Conservation (phyloP, 2,329 filamentous ascomycete species). For the Diaporthe citriasiana region DNA sequence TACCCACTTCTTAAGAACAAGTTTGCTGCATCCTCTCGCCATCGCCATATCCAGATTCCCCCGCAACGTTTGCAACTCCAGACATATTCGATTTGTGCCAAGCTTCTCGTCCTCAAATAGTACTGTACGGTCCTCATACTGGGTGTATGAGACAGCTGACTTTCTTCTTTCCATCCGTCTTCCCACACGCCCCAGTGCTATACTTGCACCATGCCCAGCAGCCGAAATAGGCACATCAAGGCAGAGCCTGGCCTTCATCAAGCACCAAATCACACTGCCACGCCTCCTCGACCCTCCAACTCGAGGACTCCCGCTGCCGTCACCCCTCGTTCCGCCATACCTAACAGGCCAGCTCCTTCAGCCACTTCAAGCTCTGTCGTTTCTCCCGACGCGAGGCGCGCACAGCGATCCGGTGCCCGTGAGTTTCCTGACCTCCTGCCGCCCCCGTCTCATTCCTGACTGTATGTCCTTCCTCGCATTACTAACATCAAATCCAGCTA, state of each 20-base stretch:
- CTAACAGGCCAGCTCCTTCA: conserved; percentile 33
- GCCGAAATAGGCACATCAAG: conserved; percentile 31
- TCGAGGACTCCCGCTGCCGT: conserved; percentile 14
- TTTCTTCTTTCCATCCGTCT: not conserved
- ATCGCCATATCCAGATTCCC: not conserved
- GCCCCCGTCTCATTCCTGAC: not conserved
- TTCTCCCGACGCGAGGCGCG: conserved; percentile 35
- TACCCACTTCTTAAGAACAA: conserved; percentile 8
- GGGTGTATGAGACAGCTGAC: not conserved
- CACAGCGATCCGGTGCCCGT: conserved; percentile 47
- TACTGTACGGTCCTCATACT: not conserved
- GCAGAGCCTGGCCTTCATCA: conserved; percentile 34
- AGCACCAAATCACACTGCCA: not conserved
- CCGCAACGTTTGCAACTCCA: not conserved
- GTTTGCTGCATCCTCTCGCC: not conserved
- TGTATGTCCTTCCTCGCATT: not conserved
- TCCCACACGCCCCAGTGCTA: not conserved
- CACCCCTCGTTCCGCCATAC: conserved; percentile 30
- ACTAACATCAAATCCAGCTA: conserved; percentile 46
- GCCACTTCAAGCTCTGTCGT: conserved; percentile 33
- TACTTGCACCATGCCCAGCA: conserved; percentile 15
- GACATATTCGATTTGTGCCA: not conserved
- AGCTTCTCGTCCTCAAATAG: not conserved
- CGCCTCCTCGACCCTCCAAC: conserved; percentile 14
- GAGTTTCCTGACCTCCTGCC: conserved; percentile 34